These are phyloP conservation scores for Medicago ruthenica DNA, from an alignment of 306 rosid genomes.

Conservation along the genomic window DNA sequence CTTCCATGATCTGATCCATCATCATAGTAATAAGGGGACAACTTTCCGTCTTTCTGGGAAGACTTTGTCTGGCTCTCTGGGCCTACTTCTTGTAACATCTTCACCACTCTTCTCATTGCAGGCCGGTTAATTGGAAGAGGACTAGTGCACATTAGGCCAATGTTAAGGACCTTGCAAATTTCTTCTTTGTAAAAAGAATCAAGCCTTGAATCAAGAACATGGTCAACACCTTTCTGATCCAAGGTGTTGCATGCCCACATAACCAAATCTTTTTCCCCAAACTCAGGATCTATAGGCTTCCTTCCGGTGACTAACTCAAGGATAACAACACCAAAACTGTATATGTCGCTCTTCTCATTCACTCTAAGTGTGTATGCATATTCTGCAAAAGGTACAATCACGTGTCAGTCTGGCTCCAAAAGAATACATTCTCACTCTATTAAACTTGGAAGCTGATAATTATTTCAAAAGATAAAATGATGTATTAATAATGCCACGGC, in stretches of 20 bases:
- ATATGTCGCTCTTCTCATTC: conserved; percentile 93
- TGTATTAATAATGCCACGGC: neutral
- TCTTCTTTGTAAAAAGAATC: conserved; percentile 79
- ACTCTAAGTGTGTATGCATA: conserved; percentile 92
- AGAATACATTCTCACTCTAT: neutral
- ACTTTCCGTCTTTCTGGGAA: conserved; percentile 58
- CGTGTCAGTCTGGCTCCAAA: conserved; percentile 18
- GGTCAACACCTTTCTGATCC: conserved; percentile 81
- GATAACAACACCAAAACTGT: conserved; percentile 91
- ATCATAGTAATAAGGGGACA: conserved; percentile 71
- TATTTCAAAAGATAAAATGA: neutral
- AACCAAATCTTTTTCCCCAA: conserved; percentile 91
- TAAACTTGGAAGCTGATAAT: neutral
- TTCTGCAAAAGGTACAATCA: conserved; percentile 57
- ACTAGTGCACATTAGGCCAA: conserved; percentile 88
- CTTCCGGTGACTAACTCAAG: conserved; percentile 84
- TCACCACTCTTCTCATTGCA: conserved; percentile 72
- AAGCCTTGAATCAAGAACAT: conserved; percentile 71
- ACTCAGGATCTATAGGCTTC: conserved; percentile 78
- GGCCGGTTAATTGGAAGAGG: conserved; percentile 87
- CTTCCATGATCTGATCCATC: conserved; percentile 76
- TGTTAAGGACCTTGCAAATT: conserved; percentile 78
- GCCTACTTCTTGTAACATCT: conserved; percentile 70
- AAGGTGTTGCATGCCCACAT: conserved; percentile 85
- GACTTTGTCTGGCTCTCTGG: conserved; percentile 44